Percentiles rank a stretch among this genome's conserved stretches.
Evolutionary conservation across 257 asterid species (phyloP).

Genomic region (Solanum lycopersicoides): DNA sequence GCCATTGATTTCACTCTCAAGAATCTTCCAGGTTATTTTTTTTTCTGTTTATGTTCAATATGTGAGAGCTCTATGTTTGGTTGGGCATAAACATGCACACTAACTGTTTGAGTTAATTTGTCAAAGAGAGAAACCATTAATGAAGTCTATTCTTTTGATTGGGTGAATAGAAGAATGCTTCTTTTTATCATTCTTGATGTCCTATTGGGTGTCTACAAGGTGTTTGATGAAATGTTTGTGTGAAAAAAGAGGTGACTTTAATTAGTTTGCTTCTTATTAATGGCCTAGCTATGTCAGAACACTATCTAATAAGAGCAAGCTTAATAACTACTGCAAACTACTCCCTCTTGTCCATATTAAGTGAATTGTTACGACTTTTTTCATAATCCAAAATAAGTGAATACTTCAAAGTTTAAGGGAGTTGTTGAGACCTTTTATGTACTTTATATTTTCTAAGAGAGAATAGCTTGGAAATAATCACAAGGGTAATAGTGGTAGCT

Average conservation of each 20-base stretch:
- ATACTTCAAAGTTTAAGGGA: not conserved
- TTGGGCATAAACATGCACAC: not conserved
- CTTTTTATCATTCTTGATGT: not conserved
- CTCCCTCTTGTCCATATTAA: not conserved
- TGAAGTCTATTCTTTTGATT: not conserved
- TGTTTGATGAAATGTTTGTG: not conserved
- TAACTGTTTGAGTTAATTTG: not conserved
- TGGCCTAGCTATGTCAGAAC: not conserved
- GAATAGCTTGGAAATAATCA: not conserved
- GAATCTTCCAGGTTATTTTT: not conserved
- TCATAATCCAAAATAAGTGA: too few relatives aligned
- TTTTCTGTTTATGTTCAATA: not conserved
- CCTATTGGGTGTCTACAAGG: not conserved
- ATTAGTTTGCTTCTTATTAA: not conserved
- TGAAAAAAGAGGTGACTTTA: not conserved
- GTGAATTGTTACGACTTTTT: not conserved
- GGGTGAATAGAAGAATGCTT: not conserved
- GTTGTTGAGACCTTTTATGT: not conserved
- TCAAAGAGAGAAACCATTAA: not conserved
- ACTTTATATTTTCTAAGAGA: not conserved
- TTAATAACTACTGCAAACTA: not conserved
- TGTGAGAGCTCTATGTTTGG: not conserved
- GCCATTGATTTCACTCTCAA: not conserved
- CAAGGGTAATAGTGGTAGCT: not conserved
- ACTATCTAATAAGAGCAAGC: not conserved